These are phyloP conservation scores for Fomitopsis pinicola DNA, from an alignment of 1,284 basidiomycete genomes.

Conservation along the genomic window DNA sequence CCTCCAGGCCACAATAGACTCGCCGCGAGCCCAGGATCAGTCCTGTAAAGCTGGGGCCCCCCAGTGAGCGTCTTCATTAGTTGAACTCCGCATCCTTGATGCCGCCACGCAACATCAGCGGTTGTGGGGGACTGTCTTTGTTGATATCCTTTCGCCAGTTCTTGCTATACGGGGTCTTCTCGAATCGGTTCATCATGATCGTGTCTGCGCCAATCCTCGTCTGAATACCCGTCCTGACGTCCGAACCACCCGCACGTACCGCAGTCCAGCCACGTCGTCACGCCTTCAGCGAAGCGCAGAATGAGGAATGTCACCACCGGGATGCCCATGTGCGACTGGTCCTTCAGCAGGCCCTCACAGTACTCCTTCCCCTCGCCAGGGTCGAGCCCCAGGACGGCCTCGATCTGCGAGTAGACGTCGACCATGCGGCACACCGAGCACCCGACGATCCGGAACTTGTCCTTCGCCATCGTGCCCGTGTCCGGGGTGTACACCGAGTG, in stretches of 20 bases:
- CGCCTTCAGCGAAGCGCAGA: not conserved
- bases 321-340: not conserved
- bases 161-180: not conserved
- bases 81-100: not conserved
- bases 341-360: not conserved
- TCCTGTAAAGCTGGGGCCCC: too few species aligned
- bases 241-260: not conserved
- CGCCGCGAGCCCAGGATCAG: too few species aligned
- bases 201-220: too few species aligned
- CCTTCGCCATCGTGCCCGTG: not conserved
- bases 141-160: not conserved
- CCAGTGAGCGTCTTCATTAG: not conserved
- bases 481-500: not conserved
- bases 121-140: not conserved
- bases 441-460: not conserved
- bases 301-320: not conserved
- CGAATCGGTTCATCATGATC: not conserved
- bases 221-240: too few species aligned
- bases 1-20: too few species aligned
- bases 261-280: not conserved
- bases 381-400: not conserved
- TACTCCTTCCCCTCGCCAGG: not conserved
- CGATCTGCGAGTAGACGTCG: not conserved
- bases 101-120: not conserved
- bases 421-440: not conserved